Evolutionary conservation across 345 rosid species (phyloP).

Genomic region (Linum lewisii): DNA sequence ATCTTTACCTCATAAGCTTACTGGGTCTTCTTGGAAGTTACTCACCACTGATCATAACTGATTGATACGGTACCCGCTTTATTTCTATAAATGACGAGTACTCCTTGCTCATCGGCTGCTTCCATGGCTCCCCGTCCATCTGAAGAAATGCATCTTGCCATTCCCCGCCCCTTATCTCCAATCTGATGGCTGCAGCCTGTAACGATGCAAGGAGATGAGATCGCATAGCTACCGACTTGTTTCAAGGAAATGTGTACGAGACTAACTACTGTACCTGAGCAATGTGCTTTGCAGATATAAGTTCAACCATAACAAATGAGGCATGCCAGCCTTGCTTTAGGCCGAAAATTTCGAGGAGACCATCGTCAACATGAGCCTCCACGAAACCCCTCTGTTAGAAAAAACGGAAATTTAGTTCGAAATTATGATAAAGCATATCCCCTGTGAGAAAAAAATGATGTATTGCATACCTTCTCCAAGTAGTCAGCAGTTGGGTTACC

Average conservation of each 20-base stretch:
- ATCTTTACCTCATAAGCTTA: neutral
- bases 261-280: slow-evolving; percentile 59
- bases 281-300: slow-evolving; percentile 94
- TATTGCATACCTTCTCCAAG: slow-evolving; percentile 60
- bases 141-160: slow-evolving; percentile 86
- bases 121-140: slow-evolving; percentile 99
- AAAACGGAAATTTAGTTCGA: neutral
- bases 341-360: slow-evolving; percentile 89
- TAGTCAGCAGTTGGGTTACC: slow-evolving; percentile 71
- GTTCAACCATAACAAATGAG: slow-evolving; percentile 96
- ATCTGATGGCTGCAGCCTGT: slow-evolving; percentile 80
- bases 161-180: slow-evolving; percentile 85
- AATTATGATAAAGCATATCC: neutral
- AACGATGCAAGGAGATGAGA: neutral
- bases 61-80: slow-evolving; percentile 63
- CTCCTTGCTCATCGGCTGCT: slow-evolving; percentile 63
- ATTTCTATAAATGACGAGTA: slow-evolving; percentile 71
- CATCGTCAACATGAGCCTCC: slow-evolving; percentile 90
- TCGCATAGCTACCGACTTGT: neutral
- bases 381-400: slow-evolving; percentile 73
- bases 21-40: slow-evolving; percentile 3
- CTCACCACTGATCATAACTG: slow-evolving; percentile 59
- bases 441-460: neutral
- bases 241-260: neutral
- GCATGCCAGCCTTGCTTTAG: slow-evolving; percentile 99